phyloP scores from a whole-genome alignment of 2,329 filamentous ascomycete species.

The Botryotinia calthae region DNA sequence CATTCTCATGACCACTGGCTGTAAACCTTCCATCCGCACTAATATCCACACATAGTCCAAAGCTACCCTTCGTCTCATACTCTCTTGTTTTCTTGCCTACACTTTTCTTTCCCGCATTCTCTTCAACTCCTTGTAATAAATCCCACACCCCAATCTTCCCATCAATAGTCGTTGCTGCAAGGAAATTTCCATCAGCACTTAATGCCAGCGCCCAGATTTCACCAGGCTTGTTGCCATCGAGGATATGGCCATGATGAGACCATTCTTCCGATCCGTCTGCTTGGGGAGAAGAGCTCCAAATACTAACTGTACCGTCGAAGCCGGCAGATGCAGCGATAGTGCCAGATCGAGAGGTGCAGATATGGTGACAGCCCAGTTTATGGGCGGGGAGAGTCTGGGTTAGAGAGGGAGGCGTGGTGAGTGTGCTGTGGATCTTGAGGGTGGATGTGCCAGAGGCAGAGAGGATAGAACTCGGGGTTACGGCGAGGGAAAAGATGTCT shows the following conservation, averaged over 20 bases:
- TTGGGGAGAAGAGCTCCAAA: conserved; percentile 66
- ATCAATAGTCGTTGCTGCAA: conserved; percentile 85
- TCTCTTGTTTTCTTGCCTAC: conserved; percentile 64
- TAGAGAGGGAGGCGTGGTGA: conserved; percentile 68
- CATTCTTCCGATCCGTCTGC: conserved; percentile 43
- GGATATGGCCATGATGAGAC: conserved; percentile 48
- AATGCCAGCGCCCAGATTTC: conserved; percentile 87
- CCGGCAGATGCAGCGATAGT: conserved; percentile 76
- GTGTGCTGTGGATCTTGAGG: conserved; percentile 76
- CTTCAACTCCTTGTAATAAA: conserved; percentile 30
- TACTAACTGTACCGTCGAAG: conserved; percentile 83
- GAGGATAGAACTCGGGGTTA: conserved; percentile 70
- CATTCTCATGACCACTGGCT: conserved; percentile 89
- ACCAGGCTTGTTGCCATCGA: conserved; percentile 57
- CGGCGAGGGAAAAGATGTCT: conserved; percentile 80
- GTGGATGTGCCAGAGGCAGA: conserved; percentile 83
- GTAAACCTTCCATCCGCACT: conserved; percentile 77
- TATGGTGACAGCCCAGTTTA: conserved; percentile 86
- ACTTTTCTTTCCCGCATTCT: conserved; percentile 55
- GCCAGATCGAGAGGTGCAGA: conserved; percentile 69
- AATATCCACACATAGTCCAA: conserved; percentile 84
- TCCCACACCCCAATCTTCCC: conserved; percentile 91
- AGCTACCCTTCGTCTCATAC: conserved; percentile 91
- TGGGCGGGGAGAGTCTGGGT: conserved; percentile 78
- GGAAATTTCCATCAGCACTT: conserved; percentile 76